Base-by-base conservation (phyloP, 306 rosid genomes). In the Parietaria judaica region DNA sequence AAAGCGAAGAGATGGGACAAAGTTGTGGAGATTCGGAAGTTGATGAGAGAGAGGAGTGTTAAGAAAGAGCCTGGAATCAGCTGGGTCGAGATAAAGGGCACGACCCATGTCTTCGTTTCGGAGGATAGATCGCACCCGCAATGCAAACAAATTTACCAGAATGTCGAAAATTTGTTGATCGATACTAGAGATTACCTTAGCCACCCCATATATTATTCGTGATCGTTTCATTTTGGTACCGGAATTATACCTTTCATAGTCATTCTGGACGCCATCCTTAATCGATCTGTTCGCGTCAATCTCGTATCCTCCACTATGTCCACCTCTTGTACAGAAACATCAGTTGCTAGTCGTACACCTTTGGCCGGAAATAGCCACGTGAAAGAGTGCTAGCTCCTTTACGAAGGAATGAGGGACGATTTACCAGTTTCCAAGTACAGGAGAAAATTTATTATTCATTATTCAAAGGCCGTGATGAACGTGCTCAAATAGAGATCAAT, bases 41-140 rank as follows among this genome's bases (percentile, higher is more conserved):
- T 77, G 63, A 77, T 65, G 50, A 77, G 77, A 60, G 74, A 72
- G 16, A 67, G 71, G 51, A 72, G 59, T 50, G 56, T 77, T 51
- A 72, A 77, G 74, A 72, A 77, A 51, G 81, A 77, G 52, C 81
- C 81, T 53, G 81, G 81, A 54, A 74, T 77, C 58, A 77, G 78
- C 65, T 77, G 81, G 78, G 69, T 77, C 39, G 78, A 72, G 63
- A 72, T 77, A 58, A 67, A 63, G 57, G 66, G 55, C 56, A 36
- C 51, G 36, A 64, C 74, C 58, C 81, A 77, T 55, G 63, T 77
- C 41, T 77, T 77, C 60, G 65, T 65, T 72, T 67, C 81, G 5
- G 81, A 77, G 55, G 78, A 72, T 63, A 59, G 51, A 31, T 64
- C 17, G 1, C 78, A 77, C 54, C 77, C 74, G 0, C 71, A 77